phyloP scores from a whole-genome alignment of 164 flowering plant species.

The Platanus orientalis region DNA sequence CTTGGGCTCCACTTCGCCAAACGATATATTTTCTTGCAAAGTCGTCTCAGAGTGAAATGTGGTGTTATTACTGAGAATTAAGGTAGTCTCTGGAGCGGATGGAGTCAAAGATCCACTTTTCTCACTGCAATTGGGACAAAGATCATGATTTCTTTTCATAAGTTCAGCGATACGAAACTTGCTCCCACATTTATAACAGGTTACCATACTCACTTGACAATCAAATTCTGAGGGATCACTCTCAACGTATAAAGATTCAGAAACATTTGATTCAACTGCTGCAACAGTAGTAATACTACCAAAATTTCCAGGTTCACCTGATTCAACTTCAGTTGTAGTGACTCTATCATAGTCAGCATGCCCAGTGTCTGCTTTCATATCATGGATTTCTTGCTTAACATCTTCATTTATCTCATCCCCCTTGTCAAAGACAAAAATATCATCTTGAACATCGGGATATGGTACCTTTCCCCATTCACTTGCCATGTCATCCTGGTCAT shows the following conservation, averaged over 20 bases:
- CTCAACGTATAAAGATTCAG: conserved; percentile 21
- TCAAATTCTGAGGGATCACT: conserved; percentile 24
- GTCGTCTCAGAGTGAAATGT: conserved; percentile 11
- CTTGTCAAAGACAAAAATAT: conserved; percentile 57
- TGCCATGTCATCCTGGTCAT: conserved; percentile 46
- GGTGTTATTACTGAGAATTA: conserved; percentile 14
- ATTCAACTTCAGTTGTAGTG: conserved; percentile 19
- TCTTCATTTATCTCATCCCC: conserved; percentile 40
- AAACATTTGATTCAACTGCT: conserved; percentile 15
- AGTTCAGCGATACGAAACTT: conserved; percentile 26
- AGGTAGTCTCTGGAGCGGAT: conserved; percentile 10
- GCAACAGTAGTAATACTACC: conserved; percentile 17
- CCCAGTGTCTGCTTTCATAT: conserved; percentile 20
- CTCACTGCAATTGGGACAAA: conserved; percentile 58
- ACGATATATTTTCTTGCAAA: conserved; percentile 20
- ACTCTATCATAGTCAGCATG: conserved; percentile 24
- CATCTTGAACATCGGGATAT: conserved; percentile 45
- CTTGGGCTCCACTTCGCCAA: conserved; percentile 11
- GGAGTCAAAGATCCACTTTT: conserved; percentile 18
- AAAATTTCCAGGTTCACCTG: conserved; percentile 26
- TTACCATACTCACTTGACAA: conserved; percentile 16
- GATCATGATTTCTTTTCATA: conserved; percentile 28
- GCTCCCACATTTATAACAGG: conserved; percentile 59
- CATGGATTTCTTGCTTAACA: conserved; percentile 20
- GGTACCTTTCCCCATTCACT: conserved; percentile 35